Evolutionary conservation across 2,329 filamentous ascomycete genomes (phyloP).

Genomic region (Corniculantispora saksenae): DNA sequence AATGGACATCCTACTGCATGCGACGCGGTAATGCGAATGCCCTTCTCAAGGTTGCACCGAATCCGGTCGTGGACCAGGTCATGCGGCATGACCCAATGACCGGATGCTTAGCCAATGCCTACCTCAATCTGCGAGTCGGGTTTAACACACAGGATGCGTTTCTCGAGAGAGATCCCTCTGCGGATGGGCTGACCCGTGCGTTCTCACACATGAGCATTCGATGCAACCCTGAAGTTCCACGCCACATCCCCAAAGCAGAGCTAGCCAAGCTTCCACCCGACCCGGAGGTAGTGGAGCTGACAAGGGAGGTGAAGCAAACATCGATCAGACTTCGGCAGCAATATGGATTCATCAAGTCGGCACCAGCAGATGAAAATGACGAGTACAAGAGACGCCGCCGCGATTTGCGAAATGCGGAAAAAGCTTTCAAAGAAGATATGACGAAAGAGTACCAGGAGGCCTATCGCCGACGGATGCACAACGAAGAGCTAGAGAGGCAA

Average conservation of each 20-base stretch:
- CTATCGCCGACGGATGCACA: conserved; percentile 13
- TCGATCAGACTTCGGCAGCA: neutral
- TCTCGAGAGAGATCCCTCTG: conserved; percentile 13
- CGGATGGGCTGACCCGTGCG: conserved; percentile 13
- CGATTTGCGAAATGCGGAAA: conserved; percentile 11
- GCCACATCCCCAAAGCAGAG: conserved; percentile 16
- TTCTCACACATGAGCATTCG: conserved; percentile 19
- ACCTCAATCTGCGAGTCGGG: conserved; percentile 13
- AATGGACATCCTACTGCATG: conserved; percentile 16
- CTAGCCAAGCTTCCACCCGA: conserved; percentile 14
- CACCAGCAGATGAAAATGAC: neutral
- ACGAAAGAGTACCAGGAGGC: conserved; percentile 17
- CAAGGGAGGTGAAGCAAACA: neutral
- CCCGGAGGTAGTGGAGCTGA: conserved; percentile 7
- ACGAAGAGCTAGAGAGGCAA: conserved; percentile 18
- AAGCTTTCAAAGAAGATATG: conserved; percentile 17
- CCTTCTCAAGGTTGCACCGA: conserved; percentile 16
- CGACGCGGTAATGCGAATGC: conserved; percentile 19
- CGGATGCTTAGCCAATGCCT: conserved; percentile 18
- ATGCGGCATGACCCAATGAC: conserved; percentile 20
- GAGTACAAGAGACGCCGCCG: neutral
- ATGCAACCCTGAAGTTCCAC: conserved; percentile 16
- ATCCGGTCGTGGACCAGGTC: conserved; percentile 18
- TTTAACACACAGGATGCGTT: conserved; percentile 19
- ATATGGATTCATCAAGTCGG: conserved; percentile 19